Base-by-base conservation (phyloP, 768 basidiomycete genomes). In the Rhodotorula paludigena region DNA sequence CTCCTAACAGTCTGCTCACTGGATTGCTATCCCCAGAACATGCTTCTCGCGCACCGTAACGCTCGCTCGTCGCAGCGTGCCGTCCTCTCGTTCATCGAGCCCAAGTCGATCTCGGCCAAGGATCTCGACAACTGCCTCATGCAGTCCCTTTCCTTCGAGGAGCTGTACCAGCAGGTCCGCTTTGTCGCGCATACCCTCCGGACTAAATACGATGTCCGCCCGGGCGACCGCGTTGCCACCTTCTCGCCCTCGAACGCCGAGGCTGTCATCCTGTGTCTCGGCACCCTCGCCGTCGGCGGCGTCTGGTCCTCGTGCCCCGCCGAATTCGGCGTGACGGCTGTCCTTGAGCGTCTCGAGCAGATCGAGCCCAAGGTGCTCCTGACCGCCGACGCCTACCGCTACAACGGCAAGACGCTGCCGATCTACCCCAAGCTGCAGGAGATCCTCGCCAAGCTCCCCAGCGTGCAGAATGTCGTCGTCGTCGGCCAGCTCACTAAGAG, bases 271-370 rank as follows among this genome's bases (percentile, higher is more conserved):
- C 55, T 58, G 44, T 73, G 64, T 33, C 64, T 74, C 41, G 61
- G 66, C 23, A 60, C 63, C 1, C 59, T 64, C 57, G 60, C 64
- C 20, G 30, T 54, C 60, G 89, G 83, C 74, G 88, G 82, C n/a
- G 87, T 90, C 49, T 91, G 88, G 87, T 88, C 89, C 51, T 86
- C 85, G 74, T 88, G 87, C 21, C 87, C 89, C 25, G 85, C 88
- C 23, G 89, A 90, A 78, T 90, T 90, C 78, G 89, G 87, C n/a
- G 80, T 87, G 28, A 83, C 85, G 68, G 89, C 89, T 16, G 87
- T 89, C 4, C 79, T 87, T 49, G 88, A 91, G 78, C 82, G 89
- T 82, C 85, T 90, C 67, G 85, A 88, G 75, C 89, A 90, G 83
- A 70, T 76, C 44, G 45, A 66, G 39, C 75, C 75, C 5, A 75